phyloP scores from a whole-genome alignment of 305 asterid genomes.

The Fraxinus baroniana region DNA sequence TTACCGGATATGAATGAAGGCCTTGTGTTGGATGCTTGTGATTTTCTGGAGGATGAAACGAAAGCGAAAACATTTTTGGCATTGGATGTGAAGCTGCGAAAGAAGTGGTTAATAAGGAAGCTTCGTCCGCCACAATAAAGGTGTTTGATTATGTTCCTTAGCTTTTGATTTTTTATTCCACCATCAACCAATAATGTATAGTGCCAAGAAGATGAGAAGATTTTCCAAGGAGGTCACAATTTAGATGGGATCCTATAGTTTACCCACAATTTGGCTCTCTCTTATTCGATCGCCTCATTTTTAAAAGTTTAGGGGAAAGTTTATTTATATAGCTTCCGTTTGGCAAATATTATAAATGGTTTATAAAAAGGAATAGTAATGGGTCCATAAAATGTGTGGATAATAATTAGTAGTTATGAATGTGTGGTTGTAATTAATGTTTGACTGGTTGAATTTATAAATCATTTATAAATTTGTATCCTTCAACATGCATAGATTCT shows the following conservation, averaged over 20 bases:
- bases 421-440: neutral
- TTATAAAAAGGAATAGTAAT: neutral
- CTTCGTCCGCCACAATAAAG: slow-evolving; percentile 10
- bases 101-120: slow-evolving; percentile 48
- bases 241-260: neutral
- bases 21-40: slow-evolving; percentile 41
- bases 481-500: neutral
- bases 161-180: slow-evolving; percentile 8
- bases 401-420: neutral
- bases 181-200: neutral
- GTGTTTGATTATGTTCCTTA: neutral
- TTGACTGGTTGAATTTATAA: neutral
- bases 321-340: neutral
- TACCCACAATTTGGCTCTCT: neutral
- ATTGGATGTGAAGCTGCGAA: slow-evolving; percentile 38
- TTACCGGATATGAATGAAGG: slow-evolving; percentile 39
- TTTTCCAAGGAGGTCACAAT: neutral
- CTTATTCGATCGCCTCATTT: neutral
- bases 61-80: slow-evolving; percentile 49
- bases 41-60: slow-evolving; percentile 44
- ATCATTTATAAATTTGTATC: neutral
- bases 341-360: neutral
- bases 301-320: neutral
- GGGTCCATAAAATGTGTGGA: neutral
- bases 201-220: neutral